Evolutionary conservation across 139 green algal genomes (phyloP).

Genomic region (Chlorella sp.): DNA sequence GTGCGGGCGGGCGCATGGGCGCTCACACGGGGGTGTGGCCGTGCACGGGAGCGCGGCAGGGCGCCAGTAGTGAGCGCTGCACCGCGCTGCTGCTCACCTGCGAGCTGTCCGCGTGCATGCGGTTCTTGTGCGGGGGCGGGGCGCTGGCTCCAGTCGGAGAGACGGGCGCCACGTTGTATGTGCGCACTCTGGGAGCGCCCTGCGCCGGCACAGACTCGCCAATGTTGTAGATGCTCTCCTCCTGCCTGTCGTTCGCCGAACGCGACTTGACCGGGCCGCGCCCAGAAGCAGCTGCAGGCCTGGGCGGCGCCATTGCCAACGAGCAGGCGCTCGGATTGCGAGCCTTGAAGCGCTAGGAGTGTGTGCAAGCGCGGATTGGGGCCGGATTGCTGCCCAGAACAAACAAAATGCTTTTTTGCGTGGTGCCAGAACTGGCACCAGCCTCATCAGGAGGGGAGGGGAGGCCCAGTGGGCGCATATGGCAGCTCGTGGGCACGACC

Average conservation of each 20-base stretch:
- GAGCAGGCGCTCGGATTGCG: no score
- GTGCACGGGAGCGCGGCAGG: no score
- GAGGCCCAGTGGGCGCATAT: no score
- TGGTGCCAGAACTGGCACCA: no score
- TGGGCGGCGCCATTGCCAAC: no score
- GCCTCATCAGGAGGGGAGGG: no score
- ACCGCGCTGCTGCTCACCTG: constrained; percentile 21
- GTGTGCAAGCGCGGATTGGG: no score
- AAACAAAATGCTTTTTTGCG: no score
- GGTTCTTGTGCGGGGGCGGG: background rate
- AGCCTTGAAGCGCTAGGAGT: no score
- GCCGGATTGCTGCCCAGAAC: no score
- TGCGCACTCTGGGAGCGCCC: constrained; percentile 3
- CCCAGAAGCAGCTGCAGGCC: constrained; percentile 1
- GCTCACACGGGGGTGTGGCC: no score
- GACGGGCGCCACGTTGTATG: background rate
- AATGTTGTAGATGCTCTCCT: constrained; percentile 15
- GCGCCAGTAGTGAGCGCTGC: background rate
- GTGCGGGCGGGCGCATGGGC: background rate
- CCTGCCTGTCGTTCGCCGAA: constrained; percentile 11
- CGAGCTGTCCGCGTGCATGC: constrained; percentile 47
- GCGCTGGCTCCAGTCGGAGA: constrained; percentile 2
- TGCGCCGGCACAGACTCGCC: background rate
- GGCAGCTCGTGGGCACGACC: no score
- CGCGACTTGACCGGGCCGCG: background rate